Base-by-base conservation (phyloP, 306 rosid species). In the Adenanthera pavonina region DNA sequence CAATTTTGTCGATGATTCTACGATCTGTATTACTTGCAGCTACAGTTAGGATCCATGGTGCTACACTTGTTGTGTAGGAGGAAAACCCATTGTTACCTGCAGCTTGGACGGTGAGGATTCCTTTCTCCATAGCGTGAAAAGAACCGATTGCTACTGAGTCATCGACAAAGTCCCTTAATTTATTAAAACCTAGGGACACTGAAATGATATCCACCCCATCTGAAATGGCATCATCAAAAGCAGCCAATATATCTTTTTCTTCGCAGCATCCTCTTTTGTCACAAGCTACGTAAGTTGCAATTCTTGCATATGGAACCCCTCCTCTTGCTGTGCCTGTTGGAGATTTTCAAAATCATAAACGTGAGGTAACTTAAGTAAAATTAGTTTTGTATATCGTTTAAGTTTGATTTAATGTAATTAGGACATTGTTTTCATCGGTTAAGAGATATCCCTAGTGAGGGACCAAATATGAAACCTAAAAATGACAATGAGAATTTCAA, bases 221-320 rank as follows among this genome's bases (percentile, higher is more conserved):
- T 8, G 91, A 84, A 48, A 88, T 85, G 20, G 91, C 86, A 72
- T 88, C 89, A 6, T 88, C 91, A 46, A 78, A 84, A n/a, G 82
- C 89, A 8, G 78, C 83, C 44, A 88, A 25, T 13, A 83, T 34
- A 16, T 14, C 40, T 11, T 8, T 9, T 5, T 1, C 0, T 4
- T 2, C 30, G 47, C 56, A 2, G 12, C 6, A n/a, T 1, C 19
- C 60, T 53, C 6, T 0, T 3, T 8, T 0, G 9, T 10, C 1
- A 5, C 76, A 81, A 8, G 52, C 75, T 33, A 41, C 52, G 25
- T 74, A 74, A 0, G 19, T 69, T 7, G 84, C 80, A 11, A 81
- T 66, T 48, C 84, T 74, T 0, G 84, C 69, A 0, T 75, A 81
- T 53, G 83, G 78, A 46, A 60, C 78, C 30, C 65, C 83, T 44